Evolutionary conservation across 1,284 basidiomycete genomes (phyloP).

Genomic region (Inonotus hispidus): DNA sequence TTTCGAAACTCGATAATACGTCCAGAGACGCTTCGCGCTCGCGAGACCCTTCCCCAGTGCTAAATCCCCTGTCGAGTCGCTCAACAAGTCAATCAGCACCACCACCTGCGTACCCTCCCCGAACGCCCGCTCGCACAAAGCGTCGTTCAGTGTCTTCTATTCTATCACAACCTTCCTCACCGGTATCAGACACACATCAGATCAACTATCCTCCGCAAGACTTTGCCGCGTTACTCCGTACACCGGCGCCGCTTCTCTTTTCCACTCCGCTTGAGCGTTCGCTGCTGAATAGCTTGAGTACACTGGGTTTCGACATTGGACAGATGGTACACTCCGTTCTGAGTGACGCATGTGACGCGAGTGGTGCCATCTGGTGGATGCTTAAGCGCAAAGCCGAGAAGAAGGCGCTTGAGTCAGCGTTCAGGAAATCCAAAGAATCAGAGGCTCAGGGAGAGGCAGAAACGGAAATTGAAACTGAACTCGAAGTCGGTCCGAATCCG

Average conservation of each 20-base stretch:
- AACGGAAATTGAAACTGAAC: conserved; percentile 22
- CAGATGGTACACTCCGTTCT: conserved; percentile 93
- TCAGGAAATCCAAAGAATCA: conserved; percentile 22
- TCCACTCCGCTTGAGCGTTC: conserved; percentile 79
- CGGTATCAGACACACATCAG: conserved; percentile 30
- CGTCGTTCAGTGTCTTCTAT: conserved; percentile 88
- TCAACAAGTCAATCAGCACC: conserved; percentile 28
- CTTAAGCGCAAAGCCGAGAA: conserved; percentile 76
- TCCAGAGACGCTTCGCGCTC: conserved; percentile 17
- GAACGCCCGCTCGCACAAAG: conserved; percentile 93
- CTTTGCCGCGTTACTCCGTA: conserved; percentile 68
- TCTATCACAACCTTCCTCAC: conserved; percentile 54
- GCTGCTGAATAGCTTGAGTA: conserved; percentile 70
- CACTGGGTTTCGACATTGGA: conserved; percentile 86
- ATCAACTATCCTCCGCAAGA: conserved; percentile 47
- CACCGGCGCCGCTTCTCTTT: conserved; percentile 77
- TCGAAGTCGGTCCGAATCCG: not conserved
- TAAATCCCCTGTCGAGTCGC: conserved; percentile 26
- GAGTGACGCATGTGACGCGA: conserved; percentile 88
- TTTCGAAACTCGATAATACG: conserved; percentile 4
- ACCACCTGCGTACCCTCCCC: conserved; percentile 58
- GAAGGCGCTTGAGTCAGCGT: conserved; percentile 43
- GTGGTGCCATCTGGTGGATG: conserved; percentile 97
- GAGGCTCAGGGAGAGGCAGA: conserved; percentile 23
- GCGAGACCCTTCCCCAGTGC: conserved; percentile 19